These are phyloP conservation scores for Borealophlyctis nickersoniae DNA, from an alignment of 192 early-diverging fungal genomes.

Conservation along the genomic window DNA sequence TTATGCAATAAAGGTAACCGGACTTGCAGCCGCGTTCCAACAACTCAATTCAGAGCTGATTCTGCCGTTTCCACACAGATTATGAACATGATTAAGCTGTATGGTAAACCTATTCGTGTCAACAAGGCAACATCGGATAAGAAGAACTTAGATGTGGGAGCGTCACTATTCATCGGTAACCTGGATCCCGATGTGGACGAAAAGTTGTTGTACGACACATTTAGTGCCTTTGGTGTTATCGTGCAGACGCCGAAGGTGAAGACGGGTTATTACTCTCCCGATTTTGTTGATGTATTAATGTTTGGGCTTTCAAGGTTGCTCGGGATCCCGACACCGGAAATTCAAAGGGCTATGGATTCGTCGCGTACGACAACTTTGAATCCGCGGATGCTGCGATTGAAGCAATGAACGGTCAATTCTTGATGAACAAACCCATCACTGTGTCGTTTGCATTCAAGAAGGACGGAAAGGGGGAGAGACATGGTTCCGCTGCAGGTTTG, in stretches of 20 bases:
- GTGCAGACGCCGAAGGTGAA: slow-evolving; percentile 79
- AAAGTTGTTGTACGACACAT: slow-evolving; percentile 88
- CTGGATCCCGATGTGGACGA: slow-evolving; percentile 89
- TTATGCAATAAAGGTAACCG: slow-evolving; percentile 76
- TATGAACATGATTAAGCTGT: slow-evolving; percentile 96
- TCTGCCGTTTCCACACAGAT: slow-evolving; percentile 45
- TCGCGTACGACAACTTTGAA: slow-evolving; percentile 90
- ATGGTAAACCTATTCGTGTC: slow-evolving; percentile 89
- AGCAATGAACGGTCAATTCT: slow-evolving; percentile 96
- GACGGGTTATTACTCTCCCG: slow-evolving; percentile 9
- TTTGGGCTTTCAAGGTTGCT: slow-evolving; percentile 50
- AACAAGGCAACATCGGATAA: slow-evolving; percentile 91
- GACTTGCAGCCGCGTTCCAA: no score
- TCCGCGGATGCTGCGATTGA: slow-evolving; percentile 95
- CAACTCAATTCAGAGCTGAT: no score
- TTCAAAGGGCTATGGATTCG: slow-evolving; percentile 92
- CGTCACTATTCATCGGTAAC: slow-evolving; percentile 95
- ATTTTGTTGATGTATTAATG: neutral
- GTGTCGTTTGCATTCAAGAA: slow-evolving; percentile 97
- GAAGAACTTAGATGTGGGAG: slow-evolving; percentile 88
- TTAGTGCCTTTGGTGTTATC: slow-evolving; percentile 90
- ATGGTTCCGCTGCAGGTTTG: slow-evolving; percentile 86
- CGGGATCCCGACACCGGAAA: slow-evolving; percentile 81
- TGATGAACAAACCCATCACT: slow-evolving; percentile 89
- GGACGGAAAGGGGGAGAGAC: slow-evolving; percentile 95